Conservation (phyloP, 1,284 basidiomycete genomes). For the Apiotrichum gracile region DNA sequence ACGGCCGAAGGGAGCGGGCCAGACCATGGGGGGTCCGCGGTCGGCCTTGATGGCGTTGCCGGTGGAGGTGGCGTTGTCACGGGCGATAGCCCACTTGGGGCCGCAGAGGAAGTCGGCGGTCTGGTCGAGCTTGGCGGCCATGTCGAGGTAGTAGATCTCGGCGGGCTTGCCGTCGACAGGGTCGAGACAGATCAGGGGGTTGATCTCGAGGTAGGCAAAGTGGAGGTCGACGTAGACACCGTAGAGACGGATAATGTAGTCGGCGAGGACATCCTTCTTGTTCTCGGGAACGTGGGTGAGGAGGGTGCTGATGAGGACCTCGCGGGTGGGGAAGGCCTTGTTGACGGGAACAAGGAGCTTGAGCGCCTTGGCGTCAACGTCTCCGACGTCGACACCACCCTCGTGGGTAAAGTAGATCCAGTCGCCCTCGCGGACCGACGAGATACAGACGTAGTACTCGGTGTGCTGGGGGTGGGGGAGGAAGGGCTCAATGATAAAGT, state of each 20-base stretch:
- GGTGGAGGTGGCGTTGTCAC: conserved; percentile 66
- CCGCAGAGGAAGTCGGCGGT: conserved; percentile 98
- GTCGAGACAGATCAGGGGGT: conserved; percentile 94
- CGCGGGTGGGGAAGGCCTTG: conserved; percentile 69
- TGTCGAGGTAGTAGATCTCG: conserved; percentile 93
- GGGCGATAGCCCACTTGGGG: conserved; percentile 96
- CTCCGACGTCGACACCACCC: conserved; percentile 97
- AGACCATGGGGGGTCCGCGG: conserved; percentile 94
- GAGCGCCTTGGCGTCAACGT: conserved; percentile 96
- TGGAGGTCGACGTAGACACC: conserved; percentile 95
- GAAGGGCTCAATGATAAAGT: conserved; percentile 98
- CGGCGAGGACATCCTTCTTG: conserved; percentile 80
- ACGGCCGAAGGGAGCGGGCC: conserved; percentile 96
- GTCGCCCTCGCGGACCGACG: conserved; percentile 90
- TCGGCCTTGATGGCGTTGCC: conserved; percentile 64
- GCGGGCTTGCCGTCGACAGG: conserved; percentile 65
- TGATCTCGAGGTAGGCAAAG: conserved; percentile 95
- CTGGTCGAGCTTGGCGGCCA: conserved; percentile 97
- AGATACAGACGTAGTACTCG: conserved; percentile 98
- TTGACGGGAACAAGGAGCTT: conserved; percentile 78
- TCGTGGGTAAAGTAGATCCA: conserved; percentile 98
- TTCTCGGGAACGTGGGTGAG: conserved; percentile 69
- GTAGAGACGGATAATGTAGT: conserved; percentile 94
- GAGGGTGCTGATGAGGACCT: conserved; percentile 65
- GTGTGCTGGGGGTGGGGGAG: conserved; percentile 87